These are phyloP conservation scores for Celoporthe dispersa DNA, from an alignment of 2,329 filamentous ascomycete genomes.

Conservation along the genomic window DNA sequence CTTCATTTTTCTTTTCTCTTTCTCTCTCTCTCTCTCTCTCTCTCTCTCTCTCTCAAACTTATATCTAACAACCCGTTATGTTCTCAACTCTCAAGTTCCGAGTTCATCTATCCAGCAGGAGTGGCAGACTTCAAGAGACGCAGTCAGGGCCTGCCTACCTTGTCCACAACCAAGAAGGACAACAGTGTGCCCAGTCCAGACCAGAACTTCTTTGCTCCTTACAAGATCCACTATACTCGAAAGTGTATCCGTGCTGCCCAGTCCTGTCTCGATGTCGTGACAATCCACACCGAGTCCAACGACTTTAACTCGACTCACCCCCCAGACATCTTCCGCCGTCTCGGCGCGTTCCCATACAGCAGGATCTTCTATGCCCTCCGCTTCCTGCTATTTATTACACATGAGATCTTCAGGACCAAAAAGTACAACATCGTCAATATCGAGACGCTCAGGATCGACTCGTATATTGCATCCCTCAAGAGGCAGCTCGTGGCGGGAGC, in stretches of 20 bases:
- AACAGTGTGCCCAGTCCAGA: conserved; percentile 11
- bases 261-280: conserved; percentile 18
- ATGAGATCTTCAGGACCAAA: conserved; percentile 23
- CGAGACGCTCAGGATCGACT: conserved; percentile 15
- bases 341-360: conserved; percentile 19
- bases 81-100: conserved; percentile 1
- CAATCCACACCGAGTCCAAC: neutral
- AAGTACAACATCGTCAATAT: conserved; percentile 19
- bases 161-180: neutral
- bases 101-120: conserved; percentile 26
- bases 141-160: conserved; percentile 17
- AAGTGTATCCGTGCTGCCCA: conserved; percentile 26
- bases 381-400: conserved; percentile 21
- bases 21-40: neutral
- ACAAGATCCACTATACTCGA: conserved; percentile 23
- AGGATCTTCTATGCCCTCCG: conserved; percentile 26
- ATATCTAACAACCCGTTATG: neutral
- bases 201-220: conserved; percentile 27
- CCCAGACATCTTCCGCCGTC: conserved; percentile 19
- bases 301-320: conserved; percentile 11
- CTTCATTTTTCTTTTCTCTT: no score
- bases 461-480: conserved; percentile 21
- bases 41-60: neutral
- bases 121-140: conserved; percentile 18
- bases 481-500: conserved; percentile 11